Evolutionary conservation across 2,329 filamentous ascomycete species (phyloP).

Genomic region (Chaetomiaceae sp.): DNA sequence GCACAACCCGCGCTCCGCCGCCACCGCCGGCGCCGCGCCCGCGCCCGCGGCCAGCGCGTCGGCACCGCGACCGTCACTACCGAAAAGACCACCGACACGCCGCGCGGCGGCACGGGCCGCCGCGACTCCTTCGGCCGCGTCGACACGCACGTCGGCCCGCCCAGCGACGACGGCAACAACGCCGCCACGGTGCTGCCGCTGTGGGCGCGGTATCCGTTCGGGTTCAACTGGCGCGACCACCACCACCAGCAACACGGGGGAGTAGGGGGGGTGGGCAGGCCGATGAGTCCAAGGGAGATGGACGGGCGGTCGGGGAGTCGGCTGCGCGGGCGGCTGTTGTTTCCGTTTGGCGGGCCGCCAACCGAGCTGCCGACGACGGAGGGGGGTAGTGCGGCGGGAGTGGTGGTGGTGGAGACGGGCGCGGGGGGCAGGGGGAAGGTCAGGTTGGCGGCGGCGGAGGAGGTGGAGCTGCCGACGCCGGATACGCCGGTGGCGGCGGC

Average conservation of each 20-base stretch:
- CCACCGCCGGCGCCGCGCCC: not conserved
- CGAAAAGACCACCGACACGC: slow-evolving; percentile 3
- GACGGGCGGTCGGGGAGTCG: slow-evolving; percentile 5
- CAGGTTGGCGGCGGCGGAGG: not conserved
- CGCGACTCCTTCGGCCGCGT: slow-evolving; percentile 14
- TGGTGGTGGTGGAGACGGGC: not conserved
- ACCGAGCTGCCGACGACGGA: not conserved
- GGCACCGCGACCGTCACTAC: not conserved
- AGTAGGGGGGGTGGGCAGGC: too few species aligned
- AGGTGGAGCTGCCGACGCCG: slow-evolving; percentile 12
- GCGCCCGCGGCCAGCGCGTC: not conserved
- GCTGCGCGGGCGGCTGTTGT: too few species aligned
- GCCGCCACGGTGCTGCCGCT: too few species aligned
- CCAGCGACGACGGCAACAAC: slow-evolving; percentile 7
- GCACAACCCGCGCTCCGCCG: slow-evolving; percentile 4
- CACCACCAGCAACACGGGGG: not conserved
- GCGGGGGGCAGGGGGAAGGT: not conserved
- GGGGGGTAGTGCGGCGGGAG: not conserved
- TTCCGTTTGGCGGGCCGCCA: not conserved
- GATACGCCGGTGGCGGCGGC: not conserved
- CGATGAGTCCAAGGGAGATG: slow-evolving; percentile 13
- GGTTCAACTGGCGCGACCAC: too few species aligned
- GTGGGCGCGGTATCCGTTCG: too few species aligned
- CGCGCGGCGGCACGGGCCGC: not conserved
- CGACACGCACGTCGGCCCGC: slow-evolving; percentile 7